Evolutionary conservation across 805 yeast genomes (phyloP).

Genomic region (Metschnikowia proteae): DNA sequence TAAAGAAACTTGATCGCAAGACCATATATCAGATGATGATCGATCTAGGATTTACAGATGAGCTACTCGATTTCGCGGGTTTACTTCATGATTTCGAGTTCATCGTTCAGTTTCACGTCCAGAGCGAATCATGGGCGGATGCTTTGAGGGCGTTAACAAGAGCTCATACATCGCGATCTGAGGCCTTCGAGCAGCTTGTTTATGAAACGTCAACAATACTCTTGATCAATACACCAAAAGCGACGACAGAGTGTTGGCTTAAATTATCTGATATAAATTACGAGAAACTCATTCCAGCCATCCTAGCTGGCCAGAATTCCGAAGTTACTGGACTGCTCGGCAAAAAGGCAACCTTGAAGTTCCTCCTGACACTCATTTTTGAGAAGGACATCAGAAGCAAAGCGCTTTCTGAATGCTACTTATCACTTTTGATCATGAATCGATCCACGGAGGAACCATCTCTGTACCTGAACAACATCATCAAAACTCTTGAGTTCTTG

Average conservation of each 20-base stretch:
- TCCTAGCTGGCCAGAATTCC: constrained; percentile 62
- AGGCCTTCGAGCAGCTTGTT: constrained; percentile 32
- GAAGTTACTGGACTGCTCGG: constrained; percentile 33
- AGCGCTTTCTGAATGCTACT: constrained; percentile 63
- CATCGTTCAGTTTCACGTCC: constrained; percentile 66
- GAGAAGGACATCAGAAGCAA: constrained; percentile 38
- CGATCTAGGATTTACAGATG: constrained; percentile 60
- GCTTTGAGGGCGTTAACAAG: constrained; percentile 58
- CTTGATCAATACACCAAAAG: constrained; percentile 61
- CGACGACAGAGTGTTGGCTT: constrained; percentile 79
- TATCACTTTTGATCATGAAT: constrained; percentile 60
- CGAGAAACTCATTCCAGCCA: constrained; percentile 67
- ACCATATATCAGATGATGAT: constrained; percentile 71
- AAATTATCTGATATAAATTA: constrained; percentile 52
- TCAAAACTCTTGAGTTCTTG: constrained; percentile 27
- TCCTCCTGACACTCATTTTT: constrained; percentile 49
- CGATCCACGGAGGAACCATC: constrained; percentile 33
- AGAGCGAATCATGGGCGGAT: constrained; percentile 67
- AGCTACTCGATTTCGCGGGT: constrained; percentile 65
- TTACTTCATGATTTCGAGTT: constrained; percentile 63
- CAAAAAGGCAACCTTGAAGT: constrained; percentile 63
- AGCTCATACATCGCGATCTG: constrained; percentile 41
- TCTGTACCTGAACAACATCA: constrained; percentile 34
- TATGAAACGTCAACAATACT: constrained; percentile 70
- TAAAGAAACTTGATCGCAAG: constrained; percentile 52